These are phyloP conservation scores for Trypanosoma vivax DNA, from an alignment of 208 protist species.

Conservation along the genomic window DNA sequence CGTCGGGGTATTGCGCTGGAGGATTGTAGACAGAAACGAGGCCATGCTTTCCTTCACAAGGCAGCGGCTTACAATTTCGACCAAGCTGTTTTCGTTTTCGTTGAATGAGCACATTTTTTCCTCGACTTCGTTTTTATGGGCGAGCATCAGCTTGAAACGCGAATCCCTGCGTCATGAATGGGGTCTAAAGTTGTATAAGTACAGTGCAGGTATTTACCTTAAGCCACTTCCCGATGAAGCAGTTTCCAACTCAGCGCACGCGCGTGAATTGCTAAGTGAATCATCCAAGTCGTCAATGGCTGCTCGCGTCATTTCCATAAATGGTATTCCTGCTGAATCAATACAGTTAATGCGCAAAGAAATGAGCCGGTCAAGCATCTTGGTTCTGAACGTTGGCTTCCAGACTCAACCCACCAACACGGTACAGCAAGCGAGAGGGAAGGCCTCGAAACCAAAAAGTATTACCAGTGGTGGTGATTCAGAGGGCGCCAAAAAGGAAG, in stretches of 20 bases:
- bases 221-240: background rate
- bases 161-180: background rate
- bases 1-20: background rate
- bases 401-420: too few species aligned
- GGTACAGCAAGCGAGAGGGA: too few species aligned
- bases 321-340: too few species aligned
- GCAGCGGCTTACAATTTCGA: background rate
- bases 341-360: too few species aligned
- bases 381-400: too few species aligned
- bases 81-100: slow-evolving; percentile 1
- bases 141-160: slow-evolving; percentile 6
- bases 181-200: background rate
- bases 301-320: too few species aligned
- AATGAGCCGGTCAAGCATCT: too few species aligned
- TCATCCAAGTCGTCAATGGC: background rate
- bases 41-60: slow-evolving; percentile 5
- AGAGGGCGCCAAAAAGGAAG: too few species aligned
- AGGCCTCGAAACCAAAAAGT: too few species aligned
- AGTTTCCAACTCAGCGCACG: background rate
- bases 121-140: background rate
- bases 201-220: slow-evolving; percentile 2
- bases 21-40: background rate
- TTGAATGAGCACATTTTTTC: slow-evolving; percentile 6
- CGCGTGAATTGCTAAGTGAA: slow-evolving; percentile 4
- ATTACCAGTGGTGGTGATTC: too few species aligned